A percentile compares a stretch with the other conserved stretches of the same genome.
phyloP scores from a whole-genome alignment of 768 basidiomycete genomes.

The Boletus rufocinnamomeus region DNA sequence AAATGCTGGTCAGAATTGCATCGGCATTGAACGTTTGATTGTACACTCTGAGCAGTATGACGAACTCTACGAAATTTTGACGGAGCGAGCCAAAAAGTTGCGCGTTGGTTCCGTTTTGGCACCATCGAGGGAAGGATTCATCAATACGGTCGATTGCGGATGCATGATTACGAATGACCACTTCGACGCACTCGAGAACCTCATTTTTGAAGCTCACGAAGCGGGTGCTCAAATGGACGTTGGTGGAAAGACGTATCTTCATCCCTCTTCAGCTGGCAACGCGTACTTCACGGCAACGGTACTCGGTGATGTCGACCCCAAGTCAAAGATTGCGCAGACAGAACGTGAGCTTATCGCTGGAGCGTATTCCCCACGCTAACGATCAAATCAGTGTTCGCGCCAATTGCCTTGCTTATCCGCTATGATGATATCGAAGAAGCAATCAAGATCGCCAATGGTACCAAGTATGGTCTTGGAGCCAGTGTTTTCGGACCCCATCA shows the following conservation, averaged over 20 bases:
- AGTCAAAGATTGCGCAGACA: slow-evolving; percentile 74
- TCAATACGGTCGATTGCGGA: slow-evolving; percentile 79
- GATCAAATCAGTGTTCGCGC: slow-evolving; percentile 80
- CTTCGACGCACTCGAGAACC: slow-evolving; percentile 64
- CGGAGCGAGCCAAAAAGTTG: slow-evolving; percentile 63
- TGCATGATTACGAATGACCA: slow-evolving; percentile 80
- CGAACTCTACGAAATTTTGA: slow-evolving; percentile 65
- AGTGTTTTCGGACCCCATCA: slow-evolving; percentile 92
- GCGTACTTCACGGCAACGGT: slow-evolving; percentile 89
- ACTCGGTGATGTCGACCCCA: slow-evolving; percentile 70
- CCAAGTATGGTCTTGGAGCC: slow-evolving; percentile 88
- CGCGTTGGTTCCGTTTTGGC: slow-evolving; percentile 79
- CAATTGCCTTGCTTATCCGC: slow-evolving; percentile 82
- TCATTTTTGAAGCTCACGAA: slow-evolving; percentile 69
- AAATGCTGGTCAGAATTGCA: slow-evolving; percentile 94
- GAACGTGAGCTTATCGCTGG: slow-evolving; percentile 55
- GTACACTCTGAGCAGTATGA: slow-evolving; percentile 81
- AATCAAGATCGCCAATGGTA: slow-evolving; percentile 84
- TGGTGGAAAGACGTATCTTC: slow-evolving; percentile 67
- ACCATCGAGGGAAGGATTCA: slow-evolving; percentile 63
- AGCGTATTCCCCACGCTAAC: slow-evolving; percentile 14
- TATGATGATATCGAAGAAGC: slow-evolving; percentile 87
- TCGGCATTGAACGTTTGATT: slow-evolving; percentile 92
- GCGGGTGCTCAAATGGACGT: slow-evolving; percentile 62
- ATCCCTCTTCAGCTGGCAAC: slow-evolving; percentile 69